phyloP scores from a whole-genome alignment of 345 rosid genomes.

The Acer negundo region DNA sequence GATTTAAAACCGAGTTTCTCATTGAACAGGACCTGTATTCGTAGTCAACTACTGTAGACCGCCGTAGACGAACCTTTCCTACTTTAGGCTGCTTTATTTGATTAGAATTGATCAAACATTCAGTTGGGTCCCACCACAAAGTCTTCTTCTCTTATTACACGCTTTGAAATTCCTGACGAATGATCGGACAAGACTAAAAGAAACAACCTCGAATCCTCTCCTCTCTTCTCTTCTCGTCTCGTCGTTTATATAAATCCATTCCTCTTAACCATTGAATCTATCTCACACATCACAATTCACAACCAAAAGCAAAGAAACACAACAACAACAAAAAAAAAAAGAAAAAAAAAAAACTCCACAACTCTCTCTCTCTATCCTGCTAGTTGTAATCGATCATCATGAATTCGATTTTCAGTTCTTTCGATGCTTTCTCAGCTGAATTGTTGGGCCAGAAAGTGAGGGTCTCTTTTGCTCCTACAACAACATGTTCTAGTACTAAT shows the following conservation, averaged over 20 bases:
- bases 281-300: background rate
- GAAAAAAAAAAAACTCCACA: background rate
- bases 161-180: too few relatives aligned
- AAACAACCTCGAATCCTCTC: background rate
- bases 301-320: background rate
- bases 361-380: too few relatives aligned
- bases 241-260: background rate
- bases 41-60: too few relatives aligned
- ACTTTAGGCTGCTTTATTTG: background rate
- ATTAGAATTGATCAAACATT: background rate
- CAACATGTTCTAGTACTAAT: background rate
- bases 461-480: slow-evolving; percentile 26
- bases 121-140: background rate
- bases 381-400: slow-evolving; percentile 24
- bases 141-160: background rate
- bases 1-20: too few relatives aligned
- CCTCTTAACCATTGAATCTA: background rate
- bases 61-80: too few relatives aligned
- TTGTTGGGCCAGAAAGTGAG: slow-evolving; percentile 43
- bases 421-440: slow-evolving; percentile 64
- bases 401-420: slow-evolving; percentile 82
- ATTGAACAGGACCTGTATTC: too few relatives aligned
- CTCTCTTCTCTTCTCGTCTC: background rate
- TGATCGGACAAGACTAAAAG: too few relatives aligned
- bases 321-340: background rate